phyloP scores from a whole-genome alignment of 768 basidiomycete species.

The Tylopilus sp. region DNA sequence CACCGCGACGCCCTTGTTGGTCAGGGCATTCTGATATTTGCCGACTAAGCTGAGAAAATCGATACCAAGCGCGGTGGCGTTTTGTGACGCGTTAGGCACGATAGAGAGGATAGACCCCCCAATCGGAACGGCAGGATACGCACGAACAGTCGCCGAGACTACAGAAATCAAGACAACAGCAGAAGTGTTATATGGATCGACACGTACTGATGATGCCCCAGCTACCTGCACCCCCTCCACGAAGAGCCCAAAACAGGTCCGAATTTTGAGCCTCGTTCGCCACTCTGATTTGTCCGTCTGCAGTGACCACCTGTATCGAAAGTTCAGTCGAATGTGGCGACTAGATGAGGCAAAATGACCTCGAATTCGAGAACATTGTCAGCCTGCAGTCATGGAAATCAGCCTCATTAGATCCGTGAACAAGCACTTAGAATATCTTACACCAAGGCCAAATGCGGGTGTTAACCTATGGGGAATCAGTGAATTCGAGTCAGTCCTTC shows the following conservation, averaged over 20 bases:
- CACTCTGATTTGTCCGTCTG: too few relatives aligned
- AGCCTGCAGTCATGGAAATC: constrained; percentile 26
- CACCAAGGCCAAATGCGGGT: constrained; percentile 42
- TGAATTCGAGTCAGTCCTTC: background rate
- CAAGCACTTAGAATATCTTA: background rate
- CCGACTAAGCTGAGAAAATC: too few relatives aligned
- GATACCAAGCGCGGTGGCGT: constrained; percentile 13
- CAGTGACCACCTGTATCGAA: constrained; percentile 31
- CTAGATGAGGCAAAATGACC: constrained; percentile 3
- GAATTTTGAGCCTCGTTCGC: too few relatives aligned
- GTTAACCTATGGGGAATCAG: constrained; percentile 21
- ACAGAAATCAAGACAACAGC: background rate
- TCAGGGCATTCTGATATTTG: constrained; percentile 16
- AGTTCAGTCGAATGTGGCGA: background rate
- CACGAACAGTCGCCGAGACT: constrained; percentile 19
- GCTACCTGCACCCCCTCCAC: too few relatives aligned
- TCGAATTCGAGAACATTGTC: constrained; percentile 46
- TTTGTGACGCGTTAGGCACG: constrained; percentile 6
- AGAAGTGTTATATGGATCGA: too few relatives aligned
- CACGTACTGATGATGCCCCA: constrained; percentile 41
- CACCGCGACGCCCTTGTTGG: constrained; percentile 9
- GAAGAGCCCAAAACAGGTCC: too few relatives aligned
- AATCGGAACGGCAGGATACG: constrained; percentile 8
- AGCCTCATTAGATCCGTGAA: background rate
- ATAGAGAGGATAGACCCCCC: constrained; percentile 13